Conservation (phyloP, 2,329 filamentous ascomycete species). For the Dactylonectria macrodidyma region DNA sequence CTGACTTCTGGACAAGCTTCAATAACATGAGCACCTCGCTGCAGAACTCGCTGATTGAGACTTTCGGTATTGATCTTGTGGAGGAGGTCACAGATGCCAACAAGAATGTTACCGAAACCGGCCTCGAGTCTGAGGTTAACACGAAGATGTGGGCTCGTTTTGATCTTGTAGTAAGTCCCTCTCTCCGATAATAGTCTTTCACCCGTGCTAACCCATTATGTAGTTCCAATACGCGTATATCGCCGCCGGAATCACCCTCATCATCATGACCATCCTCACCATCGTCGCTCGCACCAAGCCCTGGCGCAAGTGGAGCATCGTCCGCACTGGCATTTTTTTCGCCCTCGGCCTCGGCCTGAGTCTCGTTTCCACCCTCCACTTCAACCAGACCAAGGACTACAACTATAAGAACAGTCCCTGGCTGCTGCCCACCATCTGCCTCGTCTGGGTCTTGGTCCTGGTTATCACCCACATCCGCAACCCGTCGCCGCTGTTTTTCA, state of each 20-base stretch:
- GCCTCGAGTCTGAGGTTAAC: conserved; percentile 44
- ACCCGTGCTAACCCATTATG: conserved; percentile 11
- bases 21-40: conserved; percentile 39
- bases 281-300: conserved; percentile 49
- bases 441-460: conserved; percentile 54
- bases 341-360: conserved; percentile 50
- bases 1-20: conserved; percentile 28
- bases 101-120: conserved; percentile 34
- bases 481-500: conserved; percentile 41
- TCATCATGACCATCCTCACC: conserved; percentile 51
- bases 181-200: no score
- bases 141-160: conserved; percentile 46
- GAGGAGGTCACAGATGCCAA: conserved; percentile 39
- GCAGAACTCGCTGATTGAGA: conserved; percentile 49
- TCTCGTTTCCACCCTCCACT: conserved; percentile 47
- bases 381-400: conserved; percentile 22
- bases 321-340: conserved; percentile 49
- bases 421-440: conserved; percentile 52
- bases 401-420: conserved; percentile 48
- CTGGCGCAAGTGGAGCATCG: conserved; percentile 52
- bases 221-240: conserved; percentile 56
- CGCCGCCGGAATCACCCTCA: conserved; percentile 50
- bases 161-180: conserved; percentile 49
- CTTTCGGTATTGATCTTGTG: conserved; percentile 51
- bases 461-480: conserved; percentile 53